Evolutionary conservation across 169 alveolate species (phyloP).

Genomic region (Plasmodium coatneyi): DNA sequence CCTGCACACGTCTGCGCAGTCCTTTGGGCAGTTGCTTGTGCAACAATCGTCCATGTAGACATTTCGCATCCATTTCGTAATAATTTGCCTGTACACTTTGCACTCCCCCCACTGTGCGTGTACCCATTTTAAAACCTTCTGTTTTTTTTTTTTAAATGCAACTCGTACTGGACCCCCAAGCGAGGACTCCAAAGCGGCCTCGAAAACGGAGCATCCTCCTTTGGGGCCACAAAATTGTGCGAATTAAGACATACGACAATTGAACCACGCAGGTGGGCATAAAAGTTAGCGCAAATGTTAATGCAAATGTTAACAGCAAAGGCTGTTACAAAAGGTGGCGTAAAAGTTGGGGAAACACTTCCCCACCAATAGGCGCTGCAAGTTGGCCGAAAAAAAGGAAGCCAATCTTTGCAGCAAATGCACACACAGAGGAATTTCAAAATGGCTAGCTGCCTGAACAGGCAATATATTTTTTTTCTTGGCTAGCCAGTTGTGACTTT

Average conservation of each 20-base stretch:
- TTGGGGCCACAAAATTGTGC: neutral
- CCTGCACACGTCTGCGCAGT: neutral
- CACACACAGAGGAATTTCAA: neutral
- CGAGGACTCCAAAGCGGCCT: neutral
- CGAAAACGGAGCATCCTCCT: neutral
- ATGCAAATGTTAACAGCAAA: neutral
- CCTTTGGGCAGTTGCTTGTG: neutral
- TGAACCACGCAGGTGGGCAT: neutral
- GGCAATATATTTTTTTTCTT: neutral
- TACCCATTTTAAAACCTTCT: neutral
- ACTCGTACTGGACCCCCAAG: neutral
- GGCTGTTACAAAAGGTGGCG: neutral
- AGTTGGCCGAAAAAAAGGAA: neutral
- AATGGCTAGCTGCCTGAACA: conserved; percentile 33
- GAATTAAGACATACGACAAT: neutral
- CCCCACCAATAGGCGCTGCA: neutral
- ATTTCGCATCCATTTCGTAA: neutral
- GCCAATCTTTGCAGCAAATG: neutral
- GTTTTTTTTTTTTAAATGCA: neutral
- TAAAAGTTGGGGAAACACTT: neutral
- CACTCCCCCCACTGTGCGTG: neutral
- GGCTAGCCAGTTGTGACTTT: neutral
- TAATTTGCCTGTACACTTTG: neutral
- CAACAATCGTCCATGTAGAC: neutral
- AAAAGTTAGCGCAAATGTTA: neutral